phyloP scores from a whole-genome alignment of 768 basidiomycete genomes.

The Phaffia tasmanica region DNA sequence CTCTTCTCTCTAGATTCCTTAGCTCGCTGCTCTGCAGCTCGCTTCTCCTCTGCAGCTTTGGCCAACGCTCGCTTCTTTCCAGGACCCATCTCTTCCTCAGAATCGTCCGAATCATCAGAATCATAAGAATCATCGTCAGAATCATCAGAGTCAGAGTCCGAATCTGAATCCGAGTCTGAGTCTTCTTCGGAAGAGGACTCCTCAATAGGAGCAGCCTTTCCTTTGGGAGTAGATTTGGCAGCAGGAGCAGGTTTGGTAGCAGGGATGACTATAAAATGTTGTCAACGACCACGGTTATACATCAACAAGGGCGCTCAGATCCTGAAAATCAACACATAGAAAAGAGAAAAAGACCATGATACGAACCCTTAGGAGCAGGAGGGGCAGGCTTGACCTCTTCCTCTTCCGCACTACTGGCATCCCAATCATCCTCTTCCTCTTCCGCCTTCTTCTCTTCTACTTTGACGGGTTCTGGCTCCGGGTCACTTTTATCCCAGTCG shows the following conservation, averaged over 20 bases:
- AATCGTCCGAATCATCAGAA: constrained; percentile 31
- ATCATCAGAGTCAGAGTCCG: constrained; percentile 35
- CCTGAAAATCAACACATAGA: too few species aligned
- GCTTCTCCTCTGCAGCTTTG: constrained; percentile 60
- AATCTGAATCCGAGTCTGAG: constrained; percentile 38
- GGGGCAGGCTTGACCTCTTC: constrained; percentile 45
- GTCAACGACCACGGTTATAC: neutral
- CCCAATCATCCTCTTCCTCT: constrained; percentile 48
- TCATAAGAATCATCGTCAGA: constrained; percentile 30
- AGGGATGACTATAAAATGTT: constrained; percentile 21
- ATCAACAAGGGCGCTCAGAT: too few species aligned
- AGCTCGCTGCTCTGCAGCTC: constrained; percentile 6
- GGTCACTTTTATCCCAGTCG: constrained; percentile 38
- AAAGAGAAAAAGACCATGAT: too few species aligned
- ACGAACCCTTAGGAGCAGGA: constrained; percentile 24
- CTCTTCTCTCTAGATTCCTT: constrained; percentile 40
- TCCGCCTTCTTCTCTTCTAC: constrained; percentile 18
- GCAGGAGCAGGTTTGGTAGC: constrained; percentile 26
- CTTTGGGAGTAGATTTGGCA: constrained; percentile 29
- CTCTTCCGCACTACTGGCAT: constrained; percentile 48
- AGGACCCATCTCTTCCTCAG: constrained; percentile 45
- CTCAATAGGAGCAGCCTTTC: constrained; percentile 41
- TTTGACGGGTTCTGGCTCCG: constrained; percentile 18
- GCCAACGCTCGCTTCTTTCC: constrained; percentile 62
- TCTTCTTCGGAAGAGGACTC: constrained; percentile 33